These are phyloP conservation scores for Vigna unguiculata DNA, from an alignment of 306 rosid species.

Conservation along the genomic window DNA sequence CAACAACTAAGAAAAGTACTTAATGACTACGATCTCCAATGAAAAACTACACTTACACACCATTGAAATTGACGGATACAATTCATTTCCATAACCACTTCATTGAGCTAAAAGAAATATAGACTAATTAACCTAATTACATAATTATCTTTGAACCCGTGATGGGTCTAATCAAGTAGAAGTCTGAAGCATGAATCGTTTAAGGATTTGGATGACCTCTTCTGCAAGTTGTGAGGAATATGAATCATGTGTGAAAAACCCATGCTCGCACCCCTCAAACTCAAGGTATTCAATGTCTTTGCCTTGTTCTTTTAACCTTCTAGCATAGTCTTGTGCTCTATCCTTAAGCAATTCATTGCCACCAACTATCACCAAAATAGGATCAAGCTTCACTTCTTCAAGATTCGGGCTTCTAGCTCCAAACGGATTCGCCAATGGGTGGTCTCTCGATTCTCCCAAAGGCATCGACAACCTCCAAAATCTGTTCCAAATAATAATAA, in stretches of 20 bases:
- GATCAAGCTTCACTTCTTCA: conserved; percentile 57
- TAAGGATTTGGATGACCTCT: conserved; percentile 59
- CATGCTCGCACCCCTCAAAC: conserved; percentile 82
- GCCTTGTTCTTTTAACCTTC: conserved; percentile 57
- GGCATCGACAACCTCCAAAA: conserved; percentile 95
- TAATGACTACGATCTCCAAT: conserved; percentile 26
- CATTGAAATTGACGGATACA: background rate
- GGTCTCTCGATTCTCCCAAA: conserved; percentile 74
- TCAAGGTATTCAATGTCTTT: conserved; percentile 70
- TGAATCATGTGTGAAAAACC: conserved; percentile 75
- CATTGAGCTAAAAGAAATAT: background rate
- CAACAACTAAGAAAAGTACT: background rate
- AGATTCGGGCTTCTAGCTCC: conserved; percentile 64
- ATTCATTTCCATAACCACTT: conserved; percentile 25
- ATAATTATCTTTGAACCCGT: background rate
- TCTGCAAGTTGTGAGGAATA: conserved; percentile 61
- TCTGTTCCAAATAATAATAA: conserved; percentile 43
- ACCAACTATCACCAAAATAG: conserved; percentile 75
- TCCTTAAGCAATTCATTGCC: conserved; percentile 82
- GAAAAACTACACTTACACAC: conserved; percentile 1
- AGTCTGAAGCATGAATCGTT: conserved; percentile 58
- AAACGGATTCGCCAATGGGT: conserved; percentile 84
- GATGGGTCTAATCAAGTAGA: conserved; percentile 31
- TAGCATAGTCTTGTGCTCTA: conserved; percentile 68
- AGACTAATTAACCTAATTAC: conserved; percentile 2